Evolutionary conservation across 257 asterid genomes (phyloP), one percentile per base, ranked within the genome.

Genomic region (Nicotiana benthamiana): DNA sequence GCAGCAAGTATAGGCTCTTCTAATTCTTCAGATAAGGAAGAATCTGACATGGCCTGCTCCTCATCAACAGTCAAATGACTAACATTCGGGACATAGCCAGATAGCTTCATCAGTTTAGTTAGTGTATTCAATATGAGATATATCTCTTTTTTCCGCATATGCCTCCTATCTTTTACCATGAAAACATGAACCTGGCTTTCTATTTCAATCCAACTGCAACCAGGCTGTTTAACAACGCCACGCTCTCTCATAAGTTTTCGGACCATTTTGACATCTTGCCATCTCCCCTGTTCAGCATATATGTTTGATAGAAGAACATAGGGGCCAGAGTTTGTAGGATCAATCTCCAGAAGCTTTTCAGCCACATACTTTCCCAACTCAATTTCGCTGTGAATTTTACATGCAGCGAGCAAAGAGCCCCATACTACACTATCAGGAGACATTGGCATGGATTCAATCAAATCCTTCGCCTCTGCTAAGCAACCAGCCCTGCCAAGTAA

Each of bases 191-290:
- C 82, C 24, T 63, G 64, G 9, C 64, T 79, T 54, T 64, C 34
- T 79, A 79, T 79, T 48, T 64, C 82, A 48, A 63, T 79, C 82
- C 82, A 79, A 79, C 82, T 79, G 62, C 82, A 79, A 51, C 82
- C 82, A 26, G 82, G 82, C 65, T 79, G 82, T 68, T 79, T 79
- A 79, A 79, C 82, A 48, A 79, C 40, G 9, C 82, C 77, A 27
- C 77, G 77, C 13, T 79, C 16, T 18, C 77, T 64, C 82, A 79
- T 79, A 16, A 79, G 82, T 48, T 79, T 64, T 0, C 82, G 64
- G 27, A 79, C 36, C 9, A 66, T 48, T 48, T 66, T 62, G 22
- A 79, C 82, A 64, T 79, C 65, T 51, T 64, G 74, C 82, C 82
- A 79, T 20, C 15, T 53, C 12, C 77, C 77, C 12, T 43, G 30